Base-by-base conservation (phyloP, 352 stramenopile species). In the Globisporangium carolinianum region DNA sequence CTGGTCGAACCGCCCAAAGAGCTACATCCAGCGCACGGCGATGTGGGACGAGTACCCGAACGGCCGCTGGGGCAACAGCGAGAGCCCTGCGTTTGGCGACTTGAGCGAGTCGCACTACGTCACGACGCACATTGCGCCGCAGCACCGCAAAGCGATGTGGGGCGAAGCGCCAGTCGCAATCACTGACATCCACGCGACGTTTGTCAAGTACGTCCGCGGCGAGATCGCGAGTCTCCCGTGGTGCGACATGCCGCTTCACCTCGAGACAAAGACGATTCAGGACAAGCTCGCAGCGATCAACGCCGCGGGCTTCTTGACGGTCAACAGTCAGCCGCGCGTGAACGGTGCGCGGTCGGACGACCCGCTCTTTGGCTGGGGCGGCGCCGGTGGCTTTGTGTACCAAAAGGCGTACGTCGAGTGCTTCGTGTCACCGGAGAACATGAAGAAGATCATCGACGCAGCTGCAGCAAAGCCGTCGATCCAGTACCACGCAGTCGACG, bases 361-460 rank as follows among this genome's bases (percentile, higher is more conserved):
- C 59, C 74, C 79, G 32, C 73, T 92, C 51, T 98, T 98, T 80
- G 97, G 97, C 41, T 99, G 97, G 97, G 97, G 97, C 61, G 96
- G 96, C 10, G 69, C 76, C 32, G 95, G 94, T 55, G 97, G 97
- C 39, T 88, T 86, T 50, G 96, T 99, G 43, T 99, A 99, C 77
- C 97, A 99, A 74, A 99, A 99, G 78, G 96, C 95, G 24, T 99
- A 99, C 74, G 90, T 98, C 59, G 97, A 99, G 79, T 99, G 94
- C 72, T 99, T 99, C 70, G 88, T 96, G 53, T 98, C 87, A 55
- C 96, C 95, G 6, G 81, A 95, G 55, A 91, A 92, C 61, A 84
- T 96, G 70, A 93, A 92, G 68, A 87, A 86, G 61, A 87, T 96
- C 60, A 96, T 96, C 32, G 83, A 96, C 15, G 86, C 87, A 35